Evolutionary conservation across 208 protist genomes (phyloP).

Genomic region (Herpetomonas samuelpessoai): DNA sequence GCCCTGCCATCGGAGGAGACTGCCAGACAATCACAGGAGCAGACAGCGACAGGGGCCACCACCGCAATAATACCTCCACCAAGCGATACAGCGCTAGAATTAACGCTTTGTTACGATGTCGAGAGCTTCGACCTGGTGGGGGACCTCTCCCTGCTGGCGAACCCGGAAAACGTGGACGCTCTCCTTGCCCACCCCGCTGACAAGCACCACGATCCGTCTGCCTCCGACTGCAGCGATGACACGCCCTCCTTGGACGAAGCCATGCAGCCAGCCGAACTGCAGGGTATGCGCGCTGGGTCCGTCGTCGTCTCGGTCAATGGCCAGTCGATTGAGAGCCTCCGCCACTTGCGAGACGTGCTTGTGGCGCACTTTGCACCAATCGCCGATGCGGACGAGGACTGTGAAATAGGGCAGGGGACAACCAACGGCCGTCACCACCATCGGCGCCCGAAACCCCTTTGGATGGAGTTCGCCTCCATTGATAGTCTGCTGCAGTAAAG

Average conservation of each 20-base stretch:
- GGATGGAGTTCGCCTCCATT: neutral
- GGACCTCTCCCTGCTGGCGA: slow-evolving; percentile 6
- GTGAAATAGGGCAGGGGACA: neutral
- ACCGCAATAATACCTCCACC: neutral
- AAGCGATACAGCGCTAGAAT: slow-evolving; percentile 17
- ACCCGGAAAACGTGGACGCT: neutral
- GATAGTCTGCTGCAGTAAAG: too few species aligned
- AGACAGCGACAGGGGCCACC: too few species aligned
- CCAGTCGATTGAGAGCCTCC: slow-evolving; percentile 13
- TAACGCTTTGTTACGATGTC: slow-evolving; percentile 22
- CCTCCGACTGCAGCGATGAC: too few species aligned
- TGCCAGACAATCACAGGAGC: too few species aligned
- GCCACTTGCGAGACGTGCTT: slow-evolving; percentile 29
- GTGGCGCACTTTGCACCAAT: too few species aligned
- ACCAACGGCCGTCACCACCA: too few species aligned
- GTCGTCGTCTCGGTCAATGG: slow-evolving; percentile 34
- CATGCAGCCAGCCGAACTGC: slow-evolving; percentile 16
- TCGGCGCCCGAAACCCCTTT: too few species aligned
- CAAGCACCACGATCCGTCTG: slow-evolving; percentile 18
- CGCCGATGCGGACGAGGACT: too few species aligned
- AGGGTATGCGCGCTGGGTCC: slow-evolving; percentile 13
- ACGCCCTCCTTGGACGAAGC: neutral
- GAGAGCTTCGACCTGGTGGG: slow-evolving; percentile 33
- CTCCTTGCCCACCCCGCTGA: neutral
- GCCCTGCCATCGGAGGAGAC: too few species aligned